Evolutionary conservation across 2,329 filamentous ascomycete species (phyloP).

Genomic region (Colletotrichum somersetense): DNA sequence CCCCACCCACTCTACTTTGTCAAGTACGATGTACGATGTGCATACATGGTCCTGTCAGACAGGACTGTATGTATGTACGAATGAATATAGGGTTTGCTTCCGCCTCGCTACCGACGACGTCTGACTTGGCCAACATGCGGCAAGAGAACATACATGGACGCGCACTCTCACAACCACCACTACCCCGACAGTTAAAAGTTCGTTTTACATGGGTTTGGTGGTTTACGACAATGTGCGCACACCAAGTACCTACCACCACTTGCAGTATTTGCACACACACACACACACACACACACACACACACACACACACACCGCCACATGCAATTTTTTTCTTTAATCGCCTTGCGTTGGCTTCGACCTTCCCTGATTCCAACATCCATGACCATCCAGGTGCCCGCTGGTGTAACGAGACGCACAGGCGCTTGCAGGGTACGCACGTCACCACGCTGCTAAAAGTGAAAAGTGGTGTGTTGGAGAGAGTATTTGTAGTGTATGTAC

Average conservation of each 20-base stretch:
- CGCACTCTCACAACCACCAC: conserved; percentile 1
- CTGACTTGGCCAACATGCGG: conserved; percentile 1
- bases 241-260: no score
- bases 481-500: no score
- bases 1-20: background rate
- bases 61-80: background rate
- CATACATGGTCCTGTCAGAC: no score
- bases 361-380: conserved; percentile 13
- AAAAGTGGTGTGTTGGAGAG: background rate
- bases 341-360: conserved; percentile 31
- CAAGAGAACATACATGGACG: conserved; percentile 4
- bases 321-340: conserved; percentile 2
- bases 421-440: conserved; percentile 5
- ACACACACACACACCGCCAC: background rate
- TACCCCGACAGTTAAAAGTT: background rate
- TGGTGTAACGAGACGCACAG: conserved; percentile 13
- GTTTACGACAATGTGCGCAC: no score
- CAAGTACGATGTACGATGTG: no score
- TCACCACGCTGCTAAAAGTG: background rate
- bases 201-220: no score
- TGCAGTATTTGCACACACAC: background rate
- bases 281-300: conserved; percentile 1
- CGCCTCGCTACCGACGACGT: conserved; percentile 12
- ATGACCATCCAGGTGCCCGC: conserved; percentile 1
- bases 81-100: conserved; percentile 20